Conservation (phyloP, 1,284 basidiomycete species). For the Wallemia ichthyophaga region DNA sequence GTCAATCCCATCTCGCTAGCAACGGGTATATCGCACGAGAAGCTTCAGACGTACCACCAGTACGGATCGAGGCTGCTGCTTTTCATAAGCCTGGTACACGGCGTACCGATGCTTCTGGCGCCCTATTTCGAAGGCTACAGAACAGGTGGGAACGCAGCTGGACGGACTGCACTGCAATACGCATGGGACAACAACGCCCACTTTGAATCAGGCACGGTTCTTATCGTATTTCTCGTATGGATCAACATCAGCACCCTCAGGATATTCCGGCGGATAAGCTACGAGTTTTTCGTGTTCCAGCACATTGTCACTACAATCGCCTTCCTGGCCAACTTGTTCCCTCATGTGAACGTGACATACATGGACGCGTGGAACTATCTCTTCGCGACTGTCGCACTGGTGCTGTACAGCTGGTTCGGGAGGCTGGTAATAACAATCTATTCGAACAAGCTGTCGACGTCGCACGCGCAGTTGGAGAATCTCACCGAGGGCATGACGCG, state of each 20-base stretch:
- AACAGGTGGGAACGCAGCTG: neutral
- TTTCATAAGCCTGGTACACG: neutral
- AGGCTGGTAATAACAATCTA: neutral
- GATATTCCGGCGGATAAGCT: slow-evolving; percentile 3
- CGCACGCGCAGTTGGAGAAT: neutral
- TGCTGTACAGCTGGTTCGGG: slow-evolving; percentile 1
- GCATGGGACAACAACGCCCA: neutral
- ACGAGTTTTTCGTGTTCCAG: slow-evolving; percentile 12
- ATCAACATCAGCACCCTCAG: neutral
- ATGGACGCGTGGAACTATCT: slow-evolving; percentile 6
- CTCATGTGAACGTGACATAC: slow-evolving; percentile 6
- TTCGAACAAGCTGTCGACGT: neutral
- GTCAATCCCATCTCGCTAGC: slow-evolving; percentile 10
- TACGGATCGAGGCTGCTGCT: slow-evolving; percentile 7
- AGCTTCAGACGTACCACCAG: slow-evolving; percentile 12
- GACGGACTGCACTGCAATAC: neutral
- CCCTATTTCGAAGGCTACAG: neutral
- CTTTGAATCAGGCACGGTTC: neutral
- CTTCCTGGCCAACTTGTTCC: slow-evolving; percentile 10
- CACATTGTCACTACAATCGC: slow-evolving; percentile 10
- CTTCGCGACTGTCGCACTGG: neutral
- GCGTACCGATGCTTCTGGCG: neutral
- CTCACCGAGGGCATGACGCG: slow-evolving; percentile 6
- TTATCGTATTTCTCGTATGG: neutral
- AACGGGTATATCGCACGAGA: slow-evolving; percentile 11